Conservation (phyloP, 129 eudicot species). For the Pseudognaphalium luteoalbum region DNA sequence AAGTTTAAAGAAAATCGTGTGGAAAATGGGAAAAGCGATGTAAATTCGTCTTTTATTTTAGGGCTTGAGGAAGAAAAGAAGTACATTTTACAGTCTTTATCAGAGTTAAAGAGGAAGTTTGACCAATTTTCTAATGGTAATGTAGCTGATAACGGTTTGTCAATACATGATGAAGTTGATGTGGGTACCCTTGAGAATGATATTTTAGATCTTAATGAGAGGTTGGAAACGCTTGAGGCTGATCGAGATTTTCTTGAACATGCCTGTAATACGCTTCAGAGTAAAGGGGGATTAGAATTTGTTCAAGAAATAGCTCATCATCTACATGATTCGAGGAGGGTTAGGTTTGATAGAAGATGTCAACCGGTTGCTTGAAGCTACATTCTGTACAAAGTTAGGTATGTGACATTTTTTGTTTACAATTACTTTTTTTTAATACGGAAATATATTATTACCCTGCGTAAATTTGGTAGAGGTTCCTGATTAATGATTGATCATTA, state of each 20-base stretch:
- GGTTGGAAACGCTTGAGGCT: conserved; percentile 65
- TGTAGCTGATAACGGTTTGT: conserved; percentile 1
- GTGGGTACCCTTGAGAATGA: conserved; percentile 43
- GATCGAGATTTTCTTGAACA: conserved; percentile 57
- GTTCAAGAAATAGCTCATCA: conserved; percentile 59
- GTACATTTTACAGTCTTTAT: conserved; percentile 48
- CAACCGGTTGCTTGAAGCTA: conserved; percentile 25
- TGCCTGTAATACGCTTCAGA: conserved; percentile 50
- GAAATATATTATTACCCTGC: neutral
- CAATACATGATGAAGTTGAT: conserved; percentile 24
- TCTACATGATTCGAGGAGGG: conserved; percentile 55
- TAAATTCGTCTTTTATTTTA: conserved; percentile 5
- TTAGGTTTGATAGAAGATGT: conserved; percentile 46
- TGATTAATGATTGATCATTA: neutral
- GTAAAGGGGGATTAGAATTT: conserved; percentile 50
- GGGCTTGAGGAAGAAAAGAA: conserved; percentile 55
- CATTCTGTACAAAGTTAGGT: conserved; percentile 29
- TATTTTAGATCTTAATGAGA: conserved; percentile 45
- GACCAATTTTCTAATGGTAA: conserved; percentile 37
- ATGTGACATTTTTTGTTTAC: conserved; percentile 3
- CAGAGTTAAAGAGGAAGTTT: conserved; percentile 49
- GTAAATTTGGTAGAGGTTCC: neutral
- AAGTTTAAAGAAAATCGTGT: conserved; percentile 16
- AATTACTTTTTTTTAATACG: conserved; percentile 9
- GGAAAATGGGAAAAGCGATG: conserved; percentile 30